Percentiles rank a stretch among this genome's conserved stretches.
Evolutionary conservation across 2,329 filamentous ascomycete genomes (phyloP).

Genomic region (Microsporum ferrugineum): DNA sequence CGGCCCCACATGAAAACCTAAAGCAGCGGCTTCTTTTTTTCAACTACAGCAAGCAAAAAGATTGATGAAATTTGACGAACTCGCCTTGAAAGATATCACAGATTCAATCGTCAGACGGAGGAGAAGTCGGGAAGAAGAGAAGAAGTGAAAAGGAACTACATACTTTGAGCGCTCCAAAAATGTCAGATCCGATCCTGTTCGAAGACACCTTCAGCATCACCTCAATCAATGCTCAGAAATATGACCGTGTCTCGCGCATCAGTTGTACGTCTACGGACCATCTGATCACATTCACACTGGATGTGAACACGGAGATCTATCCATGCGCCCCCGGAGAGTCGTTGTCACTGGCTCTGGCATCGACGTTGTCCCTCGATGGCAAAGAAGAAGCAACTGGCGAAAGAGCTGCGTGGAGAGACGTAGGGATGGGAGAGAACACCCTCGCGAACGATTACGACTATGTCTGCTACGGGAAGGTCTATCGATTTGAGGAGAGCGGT

Average conservation of each 20-base stretch:
- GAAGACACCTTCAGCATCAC: constrained; percentile 84
- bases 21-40: not conserved
- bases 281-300: constrained; percentile 66
- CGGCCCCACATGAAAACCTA: constrained; percentile 1
- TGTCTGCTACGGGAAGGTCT: constrained; percentile 42
- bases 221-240: constrained; percentile 70
- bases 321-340: constrained; percentile 62
- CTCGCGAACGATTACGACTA: constrained; percentile 44
- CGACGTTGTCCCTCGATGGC: constrained; percentile 77
- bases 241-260: constrained; percentile 87
- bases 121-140: not conserved
- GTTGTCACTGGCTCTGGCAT: constrained; percentile 70
- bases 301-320: constrained; percentile 91
- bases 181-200: constrained; percentile 83
- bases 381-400: constrained; percentile 56
- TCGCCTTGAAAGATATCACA: not conserved
- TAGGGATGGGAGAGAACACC: constrained; percentile 45
- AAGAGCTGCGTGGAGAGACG: constrained; percentile 62
- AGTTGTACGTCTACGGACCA: constrained; percentile 63
- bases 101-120: not conserved
- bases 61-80: not conserved
- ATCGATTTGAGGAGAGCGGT: constrained; percentile 42
- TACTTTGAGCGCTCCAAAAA: constrained; percentile 21
- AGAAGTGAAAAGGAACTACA: constrained; percentile 19
- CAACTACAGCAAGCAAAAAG: not conserved